Conservation (phyloP, 768 basidiomycete genomes). For the Pleurotus salmoneostramineus region DNA sequence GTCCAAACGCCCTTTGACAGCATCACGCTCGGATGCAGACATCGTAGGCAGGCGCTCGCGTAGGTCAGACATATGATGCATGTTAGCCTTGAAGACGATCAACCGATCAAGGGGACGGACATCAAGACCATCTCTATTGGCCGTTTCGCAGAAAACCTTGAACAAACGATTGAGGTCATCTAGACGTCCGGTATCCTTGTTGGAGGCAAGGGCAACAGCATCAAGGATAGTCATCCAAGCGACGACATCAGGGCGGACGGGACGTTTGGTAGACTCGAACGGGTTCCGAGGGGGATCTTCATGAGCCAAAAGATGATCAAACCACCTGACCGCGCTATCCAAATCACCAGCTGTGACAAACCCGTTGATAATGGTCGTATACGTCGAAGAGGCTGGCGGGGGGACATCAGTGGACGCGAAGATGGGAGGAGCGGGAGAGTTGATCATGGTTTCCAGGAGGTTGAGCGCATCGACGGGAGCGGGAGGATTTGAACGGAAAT, state of each 20-base stretch:
- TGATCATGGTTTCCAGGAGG: constrained; percentile 70
- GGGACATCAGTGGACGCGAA: constrained; percentile 43
- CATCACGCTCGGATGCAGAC: not conserved
- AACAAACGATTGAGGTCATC: constrained; percentile 56
- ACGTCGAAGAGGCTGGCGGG: constrained; percentile 58
- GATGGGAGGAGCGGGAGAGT: constrained; percentile 30
- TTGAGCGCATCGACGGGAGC: constrained; percentile 49
- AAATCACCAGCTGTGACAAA: constrained; percentile 64
- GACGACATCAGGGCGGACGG: constrained; percentile 46
- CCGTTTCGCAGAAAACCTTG: constrained; percentile 29
- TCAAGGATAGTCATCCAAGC: constrained; percentile 63
- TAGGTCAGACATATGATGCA: constrained; percentile 24
- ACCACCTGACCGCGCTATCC: constrained; percentile 66
- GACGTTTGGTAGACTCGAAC: constrained; percentile 36
- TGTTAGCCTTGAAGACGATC: constrained; percentile 41
- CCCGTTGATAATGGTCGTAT: constrained; percentile 56
- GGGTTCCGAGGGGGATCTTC: constrained; percentile 24
- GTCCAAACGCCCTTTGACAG: constrained; percentile 6
- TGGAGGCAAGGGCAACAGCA: constrained; percentile 38
- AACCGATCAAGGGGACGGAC: constrained; percentile 33
- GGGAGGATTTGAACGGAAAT: constrained; percentile 61
- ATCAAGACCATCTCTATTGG: constrained; percentile 26
- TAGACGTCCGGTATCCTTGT: constrained; percentile 29
- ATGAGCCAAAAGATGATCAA: constrained; percentile 55
- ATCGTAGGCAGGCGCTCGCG: not conserved